Percentiles rank a stretch among this genome's conserved stretches.
Conservation (phyloP, 2,329 filamentous ascomycete genomes). For the Lizonia empirigonia region DNA sequence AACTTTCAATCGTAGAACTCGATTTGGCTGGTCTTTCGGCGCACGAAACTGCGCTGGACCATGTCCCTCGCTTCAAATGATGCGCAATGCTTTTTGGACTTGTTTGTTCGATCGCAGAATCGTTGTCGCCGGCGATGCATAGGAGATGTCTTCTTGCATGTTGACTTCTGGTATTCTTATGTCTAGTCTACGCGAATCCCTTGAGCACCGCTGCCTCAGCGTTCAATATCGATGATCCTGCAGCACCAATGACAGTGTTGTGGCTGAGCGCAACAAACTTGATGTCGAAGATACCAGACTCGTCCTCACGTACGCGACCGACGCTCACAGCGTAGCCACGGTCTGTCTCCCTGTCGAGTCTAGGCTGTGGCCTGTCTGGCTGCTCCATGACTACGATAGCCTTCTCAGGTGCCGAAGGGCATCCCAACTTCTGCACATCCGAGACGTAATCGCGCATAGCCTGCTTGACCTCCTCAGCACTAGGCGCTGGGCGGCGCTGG, state of each 20-base stretch:
- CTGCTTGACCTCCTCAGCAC: slow-evolving; percentile 74
- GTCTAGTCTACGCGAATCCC: slow-evolving; percentile 65
- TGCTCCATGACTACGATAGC: slow-evolving; percentile 91
- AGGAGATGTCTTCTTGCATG: not conserved
- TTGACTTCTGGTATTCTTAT: not conserved
- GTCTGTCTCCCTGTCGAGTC: slow-evolving; percentile 84
- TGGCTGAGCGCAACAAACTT: slow-evolving; percentile 95
- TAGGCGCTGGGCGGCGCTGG: slow-evolving; percentile 73
- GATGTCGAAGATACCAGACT: slow-evolving; percentile 88
- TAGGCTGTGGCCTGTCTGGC: slow-evolving; percentile 85
- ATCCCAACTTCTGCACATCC: slow-evolving; percentile 82
- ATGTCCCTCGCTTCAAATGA: no score
- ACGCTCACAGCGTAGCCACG: slow-evolving; percentile 91
- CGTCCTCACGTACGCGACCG: slow-evolving; percentile 82
- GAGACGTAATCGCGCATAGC: slow-evolving; percentile 81
- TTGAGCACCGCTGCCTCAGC: slow-evolving; percentile 91
- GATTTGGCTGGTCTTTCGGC: no score
- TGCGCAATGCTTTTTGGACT: no score
- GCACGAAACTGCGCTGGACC: no score
- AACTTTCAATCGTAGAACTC: no score
- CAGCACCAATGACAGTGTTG: slow-evolving; percentile 90
- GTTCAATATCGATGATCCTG: slow-evolving; percentile 94
- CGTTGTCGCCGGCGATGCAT: no score
- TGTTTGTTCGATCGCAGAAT: no score
- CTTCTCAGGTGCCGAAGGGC: slow-evolving; percentile 80